Evolutionary conservation across 202 grass and related monocot species (phyloP).

Genomic region (Brachypodium distachyon): DNA sequence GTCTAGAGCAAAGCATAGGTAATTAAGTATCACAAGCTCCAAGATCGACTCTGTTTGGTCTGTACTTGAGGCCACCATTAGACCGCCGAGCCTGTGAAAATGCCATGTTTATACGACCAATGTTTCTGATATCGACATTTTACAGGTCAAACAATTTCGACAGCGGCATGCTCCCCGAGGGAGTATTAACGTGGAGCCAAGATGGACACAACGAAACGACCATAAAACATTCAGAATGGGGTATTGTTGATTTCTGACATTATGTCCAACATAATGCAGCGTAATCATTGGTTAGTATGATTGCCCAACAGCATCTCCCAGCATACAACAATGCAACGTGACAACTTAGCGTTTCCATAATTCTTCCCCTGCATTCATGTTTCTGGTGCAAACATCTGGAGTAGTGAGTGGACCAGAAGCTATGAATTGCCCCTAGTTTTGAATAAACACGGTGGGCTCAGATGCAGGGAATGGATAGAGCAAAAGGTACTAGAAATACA

Average conservation of each 20-base stretch:
- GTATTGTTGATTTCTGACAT: constrained; percentile 31
- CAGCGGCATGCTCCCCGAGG: constrained; percentile 4
- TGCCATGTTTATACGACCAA: constrained; percentile 8
- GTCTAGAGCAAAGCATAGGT: not conserved
- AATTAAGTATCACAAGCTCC: not conserved
- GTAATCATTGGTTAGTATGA: not conserved
- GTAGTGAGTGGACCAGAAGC: constrained; percentile 9
- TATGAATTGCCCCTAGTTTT: constrained; percentile 13
- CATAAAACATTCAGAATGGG: constrained; percentile 13
- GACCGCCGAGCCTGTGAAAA: not conserved
- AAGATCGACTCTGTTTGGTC: constrained; percentile 2
- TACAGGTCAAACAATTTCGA: constrained; percentile 28
- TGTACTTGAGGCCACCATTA: constrained; percentile 6
- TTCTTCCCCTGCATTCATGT: constrained; percentile 1
- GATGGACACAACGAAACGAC: not conserved
- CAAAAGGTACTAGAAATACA: constrained; percentile 12
- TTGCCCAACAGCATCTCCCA: constrained; percentile 11
- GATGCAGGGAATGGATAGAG: constrained; percentile 37
- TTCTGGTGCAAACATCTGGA: constrained; percentile 32
- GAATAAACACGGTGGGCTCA: constrained; percentile 29
- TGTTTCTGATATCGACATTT: not conserved
- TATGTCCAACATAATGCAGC: constrained; percentile 10
- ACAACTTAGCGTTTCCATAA: constrained; percentile 26
- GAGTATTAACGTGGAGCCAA: not conserved
- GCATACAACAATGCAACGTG: constrained; percentile 7